phyloP scores from a whole-genome alignment of 2,329 filamentous ascomycete genomes.

The Chaetomium sp. region DNA sequence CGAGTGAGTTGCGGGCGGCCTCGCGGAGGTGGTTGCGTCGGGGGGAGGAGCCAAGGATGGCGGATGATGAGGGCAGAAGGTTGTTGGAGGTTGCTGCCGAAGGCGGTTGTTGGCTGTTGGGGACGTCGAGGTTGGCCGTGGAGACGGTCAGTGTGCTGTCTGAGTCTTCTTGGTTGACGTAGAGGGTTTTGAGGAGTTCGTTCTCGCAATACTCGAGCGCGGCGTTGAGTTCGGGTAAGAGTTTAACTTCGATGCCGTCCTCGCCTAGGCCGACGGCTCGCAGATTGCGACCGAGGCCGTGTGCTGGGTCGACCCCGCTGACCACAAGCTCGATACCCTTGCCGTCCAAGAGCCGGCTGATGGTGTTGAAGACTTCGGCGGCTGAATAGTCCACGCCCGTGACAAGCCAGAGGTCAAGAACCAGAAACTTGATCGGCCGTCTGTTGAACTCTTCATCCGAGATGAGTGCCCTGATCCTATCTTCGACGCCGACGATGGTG shows the following conservation, averaged over 20 bases:
- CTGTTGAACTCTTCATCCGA: constrained; percentile 72
- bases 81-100: neutral
- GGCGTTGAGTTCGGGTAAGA: constrained; percentile 86
- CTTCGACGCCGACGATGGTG: constrained; percentile 92
- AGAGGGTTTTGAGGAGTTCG: constrained; percentile 76
- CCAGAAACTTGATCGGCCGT: constrained; percentile 78
- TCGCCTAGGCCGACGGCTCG: constrained; percentile 76
- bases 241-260: constrained; percentile 64
- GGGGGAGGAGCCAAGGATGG: constrained; percentile 65
- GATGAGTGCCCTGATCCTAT: constrained; percentile 73
- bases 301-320: constrained; percentile 71
- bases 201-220: constrained; percentile 94
- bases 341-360: constrained; percentile 74
- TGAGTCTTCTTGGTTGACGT: constrained; percentile 60
- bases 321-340: constrained; percentile 76
- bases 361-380: constrained; percentile 87
- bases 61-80: constrained; percentile 22
- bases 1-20: constrained; percentile 70
- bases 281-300: constrained; percentile 69
- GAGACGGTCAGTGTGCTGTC: constrained; percentile 38
- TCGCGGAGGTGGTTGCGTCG: constrained; percentile 69
- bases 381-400: constrained; percentile 94
- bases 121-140: constrained; percentile 44
- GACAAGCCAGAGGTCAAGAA: constrained; percentile 84
- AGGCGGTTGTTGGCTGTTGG: constrained; percentile 26